Conservation (phyloP, 495 filamentous ascomycete genomes). For the Aspergillus ostianus region DNA sequence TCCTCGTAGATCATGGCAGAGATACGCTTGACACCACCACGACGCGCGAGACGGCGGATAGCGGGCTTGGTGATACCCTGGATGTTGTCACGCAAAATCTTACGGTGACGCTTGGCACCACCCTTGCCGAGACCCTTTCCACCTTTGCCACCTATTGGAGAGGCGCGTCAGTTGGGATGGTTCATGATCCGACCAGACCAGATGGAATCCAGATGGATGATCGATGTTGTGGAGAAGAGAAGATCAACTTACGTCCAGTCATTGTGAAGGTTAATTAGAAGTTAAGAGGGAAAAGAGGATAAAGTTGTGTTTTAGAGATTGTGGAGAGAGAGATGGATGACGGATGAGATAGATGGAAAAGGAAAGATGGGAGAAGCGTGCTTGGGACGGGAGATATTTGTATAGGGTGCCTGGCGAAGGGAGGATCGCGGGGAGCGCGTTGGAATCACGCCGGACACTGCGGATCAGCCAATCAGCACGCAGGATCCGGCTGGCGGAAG, state of each 20-base stretch:
- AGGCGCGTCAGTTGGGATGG: slow-evolving; percentile 37
- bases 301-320: slow-evolving; percentile 32
- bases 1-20: slow-evolving; percentile 98
- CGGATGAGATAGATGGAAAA: slow-evolving; percentile 40
- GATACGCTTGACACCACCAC: slow-evolving; percentile 99
- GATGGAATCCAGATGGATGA: not conserved
- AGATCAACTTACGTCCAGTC: slow-evolving; percentile 65
- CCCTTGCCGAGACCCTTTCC: slow-evolving; percentile 99
- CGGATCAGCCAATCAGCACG: slow-evolving; percentile 42
- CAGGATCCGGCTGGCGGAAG: slow-evolving; percentile 29
- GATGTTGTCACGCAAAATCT: slow-evolving; percentile 99
- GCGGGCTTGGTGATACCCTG: slow-evolving; percentile 99
- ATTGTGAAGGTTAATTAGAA: slow-evolving; percentile 49
- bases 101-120: slow-evolving; percentile 84
- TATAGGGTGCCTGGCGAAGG: slow-evolving; percentile 24
- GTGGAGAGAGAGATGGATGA: slow-evolving; percentile 33
- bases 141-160: slow-evolving; percentile 79
- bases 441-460: slow-evolving; percentile 44
- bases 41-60: slow-evolving; percentile 98
- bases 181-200: not conserved
- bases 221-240: not conserved
- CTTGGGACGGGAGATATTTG: slow-evolving; percentile 48
- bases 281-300: slow-evolving; percentile 7
- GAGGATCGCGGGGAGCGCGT: slow-evolving; percentile 27
- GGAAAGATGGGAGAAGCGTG: slow-evolving; percentile 27